Percentiles rank a stretch among this genome's conserved stretches.
phyloP scores from a whole-genome alignment of 257 asterid species.

The Osmanthus fragrans region DNA sequence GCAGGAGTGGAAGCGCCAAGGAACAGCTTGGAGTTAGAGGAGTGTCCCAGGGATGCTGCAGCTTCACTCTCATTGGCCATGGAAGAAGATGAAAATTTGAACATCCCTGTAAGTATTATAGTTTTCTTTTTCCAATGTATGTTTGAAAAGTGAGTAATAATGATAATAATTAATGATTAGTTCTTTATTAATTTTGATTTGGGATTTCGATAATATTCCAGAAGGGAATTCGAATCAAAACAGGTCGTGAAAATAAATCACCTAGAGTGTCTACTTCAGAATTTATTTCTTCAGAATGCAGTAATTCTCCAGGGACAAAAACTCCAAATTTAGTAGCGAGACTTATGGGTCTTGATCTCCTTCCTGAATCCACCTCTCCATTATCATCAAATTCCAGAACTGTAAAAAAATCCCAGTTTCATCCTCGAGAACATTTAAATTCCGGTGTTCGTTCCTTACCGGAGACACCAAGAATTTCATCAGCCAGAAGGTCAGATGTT shows the following conservation, averaged over 20 bases:
- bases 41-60: slow-evolving; percentile 25
- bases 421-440: slow-evolving; percentile 8
- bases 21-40: slow-evolving; percentile 77
- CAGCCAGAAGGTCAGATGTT: slow-evolving; percentile 63
- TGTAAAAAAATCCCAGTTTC: slow-evolving; percentile 21
- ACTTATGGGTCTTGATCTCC: slow-evolving; percentile 88
- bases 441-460: slow-evolving; percentile 67
- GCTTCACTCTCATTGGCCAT: slow-evolving; percentile 15
- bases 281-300: slow-evolving; percentile 37
- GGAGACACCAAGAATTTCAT: slow-evolving; percentile 70
- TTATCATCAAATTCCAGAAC: slow-evolving; percentile 23
- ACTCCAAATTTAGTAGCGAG: slow-evolving; percentile 95
- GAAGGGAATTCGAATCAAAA: slow-evolving; percentile 73
- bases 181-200: neutral
- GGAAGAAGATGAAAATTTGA: slow-evolving; percentile 38
- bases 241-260: slow-evolving; percentile 20
- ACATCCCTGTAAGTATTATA: slow-evolving; percentile 56
- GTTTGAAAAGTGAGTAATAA: neutral
- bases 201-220: slow-evolving; percentile 29
- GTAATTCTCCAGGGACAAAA: slow-evolving; percentile 60
- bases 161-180: slow-evolving; percentile 17
- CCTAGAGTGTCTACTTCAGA: neutral
- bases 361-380: slow-evolving; percentile 58
- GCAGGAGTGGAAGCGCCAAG: slow-evolving; percentile 89
- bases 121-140: slow-evolving; percentile 38